phyloP scores from a whole-genome alignment of 1,284 basidiomycete genomes.

The Ustilago bromivora region DNA sequence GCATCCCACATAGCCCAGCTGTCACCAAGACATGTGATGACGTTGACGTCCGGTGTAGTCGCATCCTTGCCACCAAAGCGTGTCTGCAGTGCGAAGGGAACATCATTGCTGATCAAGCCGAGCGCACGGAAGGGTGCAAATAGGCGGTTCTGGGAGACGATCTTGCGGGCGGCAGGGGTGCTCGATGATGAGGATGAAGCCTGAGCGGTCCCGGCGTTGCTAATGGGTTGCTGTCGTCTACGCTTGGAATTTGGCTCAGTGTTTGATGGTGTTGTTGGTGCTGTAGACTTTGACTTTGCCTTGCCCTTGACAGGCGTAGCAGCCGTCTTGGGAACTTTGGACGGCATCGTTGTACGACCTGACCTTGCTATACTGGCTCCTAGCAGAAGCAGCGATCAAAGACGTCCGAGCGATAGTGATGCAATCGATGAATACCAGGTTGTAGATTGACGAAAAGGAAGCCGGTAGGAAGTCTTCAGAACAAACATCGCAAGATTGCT shows the following conservation, averaged over 20 bases:
- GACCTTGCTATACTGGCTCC: not conserved
- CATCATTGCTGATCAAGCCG: slow-evolving; percentile 89
- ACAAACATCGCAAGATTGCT: too few species aligned
- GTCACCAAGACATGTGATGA: slow-evolving; percentile 88
- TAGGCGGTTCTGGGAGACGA: slow-evolving; percentile 71
- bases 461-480: too few species aligned
- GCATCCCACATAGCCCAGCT: slow-evolving; percentile 98
- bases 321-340: slow-evolving; percentile 30
- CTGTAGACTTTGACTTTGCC: slow-evolving; percentile 11
- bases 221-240: slow-evolving; percentile 16
- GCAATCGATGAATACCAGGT: not conserved
- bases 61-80: slow-evolving; percentile 87
- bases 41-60: slow-evolving; percentile 73
- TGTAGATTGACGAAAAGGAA: not conserved
- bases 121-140: slow-evolving; percentile 96
- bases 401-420: not conserved
- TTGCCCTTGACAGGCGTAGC: slow-evolving; percentile 27
- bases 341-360: slow-evolving; percentile 24
- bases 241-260: slow-evolving; percentile 33
- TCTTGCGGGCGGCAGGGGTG: slow-evolving; percentile 19
- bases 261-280: slow-evolving; percentile 10
- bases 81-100: slow-evolving; percentile 86
- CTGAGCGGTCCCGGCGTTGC: slow-evolving; percentile 1
- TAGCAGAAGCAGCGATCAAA: not conserved
- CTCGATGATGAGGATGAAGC: slow-evolving; percentile 11